Evolutionary conservation across 73 alveolate species (phyloP).

Genomic region (Effrenium voratum): DNA sequence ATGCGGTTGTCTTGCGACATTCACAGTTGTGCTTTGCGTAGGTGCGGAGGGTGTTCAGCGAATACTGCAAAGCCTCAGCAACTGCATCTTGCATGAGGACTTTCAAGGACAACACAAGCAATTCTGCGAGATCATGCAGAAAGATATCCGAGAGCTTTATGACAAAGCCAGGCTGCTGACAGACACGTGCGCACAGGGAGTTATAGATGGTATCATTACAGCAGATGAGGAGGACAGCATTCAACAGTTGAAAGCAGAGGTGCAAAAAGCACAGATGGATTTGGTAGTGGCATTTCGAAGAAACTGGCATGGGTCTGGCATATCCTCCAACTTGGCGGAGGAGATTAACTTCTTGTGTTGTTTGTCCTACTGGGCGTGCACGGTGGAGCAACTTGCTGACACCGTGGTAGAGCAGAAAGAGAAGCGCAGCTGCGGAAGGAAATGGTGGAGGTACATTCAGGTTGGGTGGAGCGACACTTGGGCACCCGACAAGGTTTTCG

Average conservation of each 20-base stretch:
- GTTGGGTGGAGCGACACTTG: not conserved
- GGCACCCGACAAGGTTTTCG: not conserved
- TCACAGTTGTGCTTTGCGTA: no score
- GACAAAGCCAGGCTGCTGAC: not conserved
- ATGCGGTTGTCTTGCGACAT: no score
- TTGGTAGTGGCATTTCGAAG: not conserved
- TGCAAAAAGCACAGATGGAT: not conserved
- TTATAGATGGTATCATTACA: not conserved
- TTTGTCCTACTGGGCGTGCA: not conserved
- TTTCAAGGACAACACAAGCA: not conserved
- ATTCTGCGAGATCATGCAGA: not conserved
- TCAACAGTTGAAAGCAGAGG: not conserved
- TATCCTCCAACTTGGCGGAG: not conserved
- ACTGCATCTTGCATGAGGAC: not conserved
- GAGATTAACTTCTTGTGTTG: not conserved
- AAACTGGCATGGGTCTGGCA: not conserved
- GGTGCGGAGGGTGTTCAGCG: conserved; percentile 25
- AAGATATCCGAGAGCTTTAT: not conserved
- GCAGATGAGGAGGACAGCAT: not conserved
- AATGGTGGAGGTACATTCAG: not conserved
- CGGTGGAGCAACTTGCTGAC: not conserved
- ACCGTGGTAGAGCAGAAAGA: not conserved
- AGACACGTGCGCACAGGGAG: not conserved
- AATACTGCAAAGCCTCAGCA: not conserved
- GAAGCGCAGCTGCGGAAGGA: no score